Percentiles rank a stretch among this genome's conserved stretches.
These are phyloP conservation scores for Scheffersomyces ergatensis DNA, from an alignment of 805 yeast genomes.

Conservation along the genomic window DNA sequence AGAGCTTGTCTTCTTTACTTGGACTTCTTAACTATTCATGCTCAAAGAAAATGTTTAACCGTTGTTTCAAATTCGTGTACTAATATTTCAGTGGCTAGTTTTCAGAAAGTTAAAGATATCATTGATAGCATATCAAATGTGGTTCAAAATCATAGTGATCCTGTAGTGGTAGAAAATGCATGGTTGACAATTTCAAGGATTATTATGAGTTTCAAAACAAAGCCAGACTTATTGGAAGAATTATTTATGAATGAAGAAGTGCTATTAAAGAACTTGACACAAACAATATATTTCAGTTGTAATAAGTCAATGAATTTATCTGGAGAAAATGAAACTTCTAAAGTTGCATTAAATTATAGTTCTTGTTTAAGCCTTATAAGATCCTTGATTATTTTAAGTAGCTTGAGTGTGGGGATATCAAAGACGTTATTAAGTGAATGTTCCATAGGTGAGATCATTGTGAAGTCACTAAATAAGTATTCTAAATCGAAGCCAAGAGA, in stretches of 20 bases:
- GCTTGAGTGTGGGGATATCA: conserved; percentile 42
- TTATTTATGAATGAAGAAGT: conserved; percentile 25
- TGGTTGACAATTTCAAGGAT: conserved; percentile 64
- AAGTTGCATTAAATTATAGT: conserved; percentile 27
- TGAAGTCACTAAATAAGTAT: conserved; percentile 50
- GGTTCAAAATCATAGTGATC: conserved; percentile 54
- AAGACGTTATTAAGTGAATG: conserved; percentile 45
- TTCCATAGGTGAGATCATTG: conserved; percentile 46
- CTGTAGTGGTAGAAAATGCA: conserved; percentile 57
- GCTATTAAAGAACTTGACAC: conserved; percentile 20
- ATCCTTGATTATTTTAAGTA: conserved; percentile 43
- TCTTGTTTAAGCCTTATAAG: conserved; percentile 41
- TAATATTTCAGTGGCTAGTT: conserved; percentile 41
- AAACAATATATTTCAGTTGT: conserved; percentile 22
- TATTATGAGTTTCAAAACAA: conserved; percentile 45
- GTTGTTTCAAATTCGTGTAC: conserved; percentile 72
- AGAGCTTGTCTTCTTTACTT: conserved; percentile 65
- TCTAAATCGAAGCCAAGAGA: conserved; percentile 25
- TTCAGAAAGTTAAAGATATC: conserved; percentile 50
- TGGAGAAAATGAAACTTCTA: conserved; percentile 11
- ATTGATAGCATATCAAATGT: conserved; percentile 61
- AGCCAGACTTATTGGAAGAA: conserved; percentile 44
- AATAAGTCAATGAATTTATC: conserved; percentile 19
- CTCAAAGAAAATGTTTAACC: conserved; percentile 76
- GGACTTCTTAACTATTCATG: conserved; percentile 86